phyloP scores from a whole-genome alignment of 305 asterid species.

The Solanum hybrid region DNA sequence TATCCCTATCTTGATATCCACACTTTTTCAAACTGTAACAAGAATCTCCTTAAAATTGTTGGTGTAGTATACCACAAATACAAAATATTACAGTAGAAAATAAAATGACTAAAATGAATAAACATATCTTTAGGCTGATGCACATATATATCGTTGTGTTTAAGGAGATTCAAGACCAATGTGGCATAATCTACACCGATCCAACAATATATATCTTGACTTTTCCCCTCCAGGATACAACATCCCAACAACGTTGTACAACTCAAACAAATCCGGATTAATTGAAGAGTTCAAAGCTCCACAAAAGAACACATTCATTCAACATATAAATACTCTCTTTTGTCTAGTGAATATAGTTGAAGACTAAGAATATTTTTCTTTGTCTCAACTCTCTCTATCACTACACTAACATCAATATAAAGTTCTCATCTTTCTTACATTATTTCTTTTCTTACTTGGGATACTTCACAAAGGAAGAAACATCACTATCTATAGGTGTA shows the following conservation, averaged over 20 bases:
- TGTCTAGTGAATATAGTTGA: neutral
- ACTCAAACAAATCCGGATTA: neutral
- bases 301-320: neutral
- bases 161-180: neutral
- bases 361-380: too few species aligned
- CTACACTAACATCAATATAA: too few species aligned
- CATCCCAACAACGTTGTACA: neutral
- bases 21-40: neutral
- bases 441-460: too few species aligned
- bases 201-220: neutral
- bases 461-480: too few species aligned
- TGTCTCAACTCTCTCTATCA: too few species aligned
- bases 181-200: neutral
- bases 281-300: neutral
- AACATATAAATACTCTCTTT: neutral
- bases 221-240: neutral
- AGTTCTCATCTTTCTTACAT: too few species aligned
- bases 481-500: too few species aligned
- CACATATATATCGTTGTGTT: too few species aligned
- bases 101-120: neutral
- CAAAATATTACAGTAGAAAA: too few species aligned
- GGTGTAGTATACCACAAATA: too few species aligned
- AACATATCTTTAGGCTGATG: neutral
- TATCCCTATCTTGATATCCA: neutral
- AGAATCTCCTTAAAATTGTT: neutral